These are phyloP conservation scores for Forsythia suspensa DNA, from an alignment of 257 asterid genomes.

Conservation along the genomic window DNA sequence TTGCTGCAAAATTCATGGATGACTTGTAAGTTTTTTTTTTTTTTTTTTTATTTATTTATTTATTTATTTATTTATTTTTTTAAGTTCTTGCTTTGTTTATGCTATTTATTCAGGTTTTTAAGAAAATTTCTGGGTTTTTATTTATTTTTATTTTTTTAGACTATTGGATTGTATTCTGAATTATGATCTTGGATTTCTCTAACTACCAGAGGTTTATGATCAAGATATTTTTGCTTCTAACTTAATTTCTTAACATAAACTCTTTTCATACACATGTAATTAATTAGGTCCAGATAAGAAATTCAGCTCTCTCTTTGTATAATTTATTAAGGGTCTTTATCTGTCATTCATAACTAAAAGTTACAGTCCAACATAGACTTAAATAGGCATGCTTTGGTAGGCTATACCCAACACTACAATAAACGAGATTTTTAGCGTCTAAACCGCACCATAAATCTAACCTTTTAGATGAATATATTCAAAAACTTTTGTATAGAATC, in stretches of 20 bases:
- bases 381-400: neutral
- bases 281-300: conserved; percentile 22
- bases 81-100: neutral
- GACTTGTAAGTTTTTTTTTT: conserved; percentile 56
- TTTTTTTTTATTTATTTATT: too few species aligned
- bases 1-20: conserved; percentile 97
- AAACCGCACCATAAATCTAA: neutral
- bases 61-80: too few species aligned
- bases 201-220: neutral
- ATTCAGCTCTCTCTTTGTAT: neutral
- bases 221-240: neutral
- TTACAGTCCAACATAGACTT: conserved; percentile 36
- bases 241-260: conserved; percentile 7
- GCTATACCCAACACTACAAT: neutral
- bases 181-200: neutral
- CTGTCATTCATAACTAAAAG: conserved; percentile 49
- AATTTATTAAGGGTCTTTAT: conserved; percentile 19
- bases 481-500: neutral
- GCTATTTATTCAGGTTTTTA: too few species aligned
- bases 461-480: neutral
- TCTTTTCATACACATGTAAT: too few species aligned
- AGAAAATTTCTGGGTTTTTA: too few species aligned
- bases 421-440: too few species aligned
- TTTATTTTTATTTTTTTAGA: neutral
- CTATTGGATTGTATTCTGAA: neutral